Base-by-base conservation (phyloP, 2,329 filamentous ascomycete genomes). In the Cladophialophora carrionii region DNA sequence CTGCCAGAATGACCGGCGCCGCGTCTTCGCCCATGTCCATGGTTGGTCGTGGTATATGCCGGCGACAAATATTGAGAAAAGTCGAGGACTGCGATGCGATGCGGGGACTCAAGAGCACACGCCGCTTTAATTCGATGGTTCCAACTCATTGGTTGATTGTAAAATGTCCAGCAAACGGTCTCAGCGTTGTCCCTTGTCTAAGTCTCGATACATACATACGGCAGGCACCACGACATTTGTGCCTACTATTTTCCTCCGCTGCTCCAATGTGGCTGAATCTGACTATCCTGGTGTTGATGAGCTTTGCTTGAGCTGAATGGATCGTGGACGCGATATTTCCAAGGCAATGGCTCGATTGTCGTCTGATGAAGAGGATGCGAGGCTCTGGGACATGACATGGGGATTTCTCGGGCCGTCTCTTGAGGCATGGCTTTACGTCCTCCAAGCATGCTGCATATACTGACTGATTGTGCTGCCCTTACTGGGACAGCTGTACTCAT, bases 21-120 rank as follows among this genome's bases (percentile, higher is more conserved):
- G 65, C 64, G 24, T 57, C 67, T 55, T 70, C 68, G 32, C 63
- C 68, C 26, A 67, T 41, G 57, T 72, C 71, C 71, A 72, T 72
- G 49, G 53, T 46, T 51, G 9, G 3, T 31, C 4, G 17, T 54
- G 3, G 29, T 20, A 17, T 32, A 17, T 12, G 52, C 29, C 22
- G 8, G 10, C 14, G 24, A 31, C 24, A 32, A 54, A 54, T 31
- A 43, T 43, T 20, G 37, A n/a, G 37, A 43, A 43, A 54, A 54
- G 52, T 34, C 29, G 29, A 54, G 9, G 14, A 51, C 24, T 10
- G 8, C 12, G 37, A n/a, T 26, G 22, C 46, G 22, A 49, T 49
- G 46, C 46, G 48, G 48, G 48, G 48, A 22, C 20, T 51, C 48
- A 3, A 14, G 37, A 17, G 8, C 37, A 2, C 37, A 7, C n/a